Conservation (phyloP, 805 yeast genomes). For the Komagataella mondaviorum region DNA sequence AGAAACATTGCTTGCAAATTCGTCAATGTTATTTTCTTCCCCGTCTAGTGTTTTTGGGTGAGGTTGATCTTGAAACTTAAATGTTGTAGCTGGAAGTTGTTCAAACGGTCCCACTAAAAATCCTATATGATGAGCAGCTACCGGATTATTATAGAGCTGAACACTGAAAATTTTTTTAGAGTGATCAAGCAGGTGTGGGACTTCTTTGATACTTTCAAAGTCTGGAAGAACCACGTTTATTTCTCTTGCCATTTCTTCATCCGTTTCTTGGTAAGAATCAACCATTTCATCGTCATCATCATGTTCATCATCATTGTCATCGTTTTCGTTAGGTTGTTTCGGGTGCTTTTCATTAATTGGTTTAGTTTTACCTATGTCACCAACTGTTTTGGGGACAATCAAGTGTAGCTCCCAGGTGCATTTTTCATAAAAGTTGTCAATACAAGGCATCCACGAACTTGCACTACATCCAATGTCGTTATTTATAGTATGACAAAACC, state of each 20-base stretch:
- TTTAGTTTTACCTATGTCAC: conserved; percentile 45
- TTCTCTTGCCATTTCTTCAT: conserved; percentile 29
- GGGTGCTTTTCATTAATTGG: conserved; percentile 26
- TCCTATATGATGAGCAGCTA: conserved; percentile 88
- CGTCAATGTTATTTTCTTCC: conserved; percentile 8
- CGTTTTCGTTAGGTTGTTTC: conserved; percentile 15
- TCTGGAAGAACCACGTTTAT: conserved; percentile 63
- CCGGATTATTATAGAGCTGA: conserved; percentile 64
- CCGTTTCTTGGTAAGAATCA: conserved; percentile 15
- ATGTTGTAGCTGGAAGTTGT: conserved; percentile 37
- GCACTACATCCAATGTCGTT: conserved; percentile 69
- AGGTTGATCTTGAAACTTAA: conserved; percentile 10
- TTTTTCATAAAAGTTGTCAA: conserved; percentile 78
- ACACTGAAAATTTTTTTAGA: conserved; percentile 68
- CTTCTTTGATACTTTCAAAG: conserved; percentile 46
- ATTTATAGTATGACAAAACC: conserved; percentile 85
- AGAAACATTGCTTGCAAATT: conserved; percentile 25
- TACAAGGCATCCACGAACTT: conserved; percentile 96
- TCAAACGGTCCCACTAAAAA: conserved; percentile 90
- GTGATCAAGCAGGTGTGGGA: conserved; percentile 63
- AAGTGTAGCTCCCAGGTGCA: conserved; percentile 88
- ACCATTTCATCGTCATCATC: conserved; percentile 15
- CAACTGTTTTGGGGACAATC: conserved; percentile 69
- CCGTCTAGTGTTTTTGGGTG: neutral
- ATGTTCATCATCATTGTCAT: conserved; percentile 20